Conservation (phyloP, 495 filamentous ascomycete genomes). For the Geopyxis carbonaria region DNA sequence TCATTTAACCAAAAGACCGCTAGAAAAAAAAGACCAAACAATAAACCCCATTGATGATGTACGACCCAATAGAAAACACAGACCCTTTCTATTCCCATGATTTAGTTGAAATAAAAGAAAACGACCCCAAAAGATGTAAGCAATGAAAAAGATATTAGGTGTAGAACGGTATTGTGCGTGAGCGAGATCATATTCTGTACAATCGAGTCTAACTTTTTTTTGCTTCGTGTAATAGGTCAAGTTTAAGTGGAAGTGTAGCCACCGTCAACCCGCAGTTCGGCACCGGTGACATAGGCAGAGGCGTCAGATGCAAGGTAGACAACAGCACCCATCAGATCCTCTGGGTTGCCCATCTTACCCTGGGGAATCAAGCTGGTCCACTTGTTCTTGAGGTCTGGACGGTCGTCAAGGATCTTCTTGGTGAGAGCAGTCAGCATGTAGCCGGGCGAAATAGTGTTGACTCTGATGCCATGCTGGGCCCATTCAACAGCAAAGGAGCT, state of each 20-base stretch:
- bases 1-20: no score
- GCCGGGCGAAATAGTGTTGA: conserved; percentile 81
- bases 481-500: conserved; percentile 75
- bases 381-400: conserved; percentile 65
- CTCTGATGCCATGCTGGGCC: conserved; percentile 66
- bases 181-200: no score
- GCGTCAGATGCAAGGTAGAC: conserved; percentile 82
- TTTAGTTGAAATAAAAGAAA: no score
- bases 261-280: conserved; percentile 78
- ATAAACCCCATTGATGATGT: no score
- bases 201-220: no score
- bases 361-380: conserved; percentile 85
- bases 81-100: no score
- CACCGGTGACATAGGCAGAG: conserved; percentile 69
- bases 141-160: no score
- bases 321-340: conserved; percentile 86
- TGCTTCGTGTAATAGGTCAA: no score
- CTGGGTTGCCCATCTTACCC: conserved; percentile 81
- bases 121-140: no score
- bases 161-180: no score
- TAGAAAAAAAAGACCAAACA: no score
- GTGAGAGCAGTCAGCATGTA: conserved; percentile 93
- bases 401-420: conserved; percentile 83
- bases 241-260: conserved; percentile 75
- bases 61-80: no score